Conservation (phyloP, 2,329 filamentous ascomycete genomes). For the Trichoderma atroviride region DNA sequence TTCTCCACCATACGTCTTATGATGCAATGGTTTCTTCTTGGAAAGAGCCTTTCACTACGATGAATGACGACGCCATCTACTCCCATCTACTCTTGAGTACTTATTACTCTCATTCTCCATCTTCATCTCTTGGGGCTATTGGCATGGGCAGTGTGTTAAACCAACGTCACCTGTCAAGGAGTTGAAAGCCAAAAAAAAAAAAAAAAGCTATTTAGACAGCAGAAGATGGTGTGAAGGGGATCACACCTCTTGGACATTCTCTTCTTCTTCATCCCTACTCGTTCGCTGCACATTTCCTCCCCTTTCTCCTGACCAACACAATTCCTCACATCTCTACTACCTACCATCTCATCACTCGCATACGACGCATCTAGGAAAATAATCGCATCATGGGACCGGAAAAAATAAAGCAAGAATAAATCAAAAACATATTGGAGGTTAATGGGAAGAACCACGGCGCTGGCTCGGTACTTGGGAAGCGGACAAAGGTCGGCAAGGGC, state of each 20-base stretch:
- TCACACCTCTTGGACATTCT: neutral
- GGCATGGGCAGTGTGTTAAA: neutral
- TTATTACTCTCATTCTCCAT: neutral
- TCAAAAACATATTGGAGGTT: neutral
- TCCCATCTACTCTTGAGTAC: neutral
- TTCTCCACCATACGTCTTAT: neutral
- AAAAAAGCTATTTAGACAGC: neutral
- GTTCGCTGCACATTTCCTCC: neutral
- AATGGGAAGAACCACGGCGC: neutral
- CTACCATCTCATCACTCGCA: neutral
- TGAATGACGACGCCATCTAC: neutral
- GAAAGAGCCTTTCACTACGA: neutral
- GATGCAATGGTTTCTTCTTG: neutral
- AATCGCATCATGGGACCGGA: neutral
- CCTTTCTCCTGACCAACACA: neutral
- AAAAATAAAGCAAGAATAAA: neutral
- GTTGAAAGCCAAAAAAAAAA: neutral
- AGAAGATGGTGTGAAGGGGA: constrained; percentile 1
- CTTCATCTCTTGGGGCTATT: neutral
- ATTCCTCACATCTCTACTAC: neutral
- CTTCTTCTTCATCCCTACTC: neutral
- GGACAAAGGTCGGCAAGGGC: neutral
- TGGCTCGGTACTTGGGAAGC: constrained; percentile 1
- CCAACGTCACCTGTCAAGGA: neutral
- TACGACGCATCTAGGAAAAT: neutral